A percentile compares a stretch with the other conserved stretches of the same genome.
Conservation (phyloP, 148 eudicot genomes). For the Cornus kousa region DNA sequence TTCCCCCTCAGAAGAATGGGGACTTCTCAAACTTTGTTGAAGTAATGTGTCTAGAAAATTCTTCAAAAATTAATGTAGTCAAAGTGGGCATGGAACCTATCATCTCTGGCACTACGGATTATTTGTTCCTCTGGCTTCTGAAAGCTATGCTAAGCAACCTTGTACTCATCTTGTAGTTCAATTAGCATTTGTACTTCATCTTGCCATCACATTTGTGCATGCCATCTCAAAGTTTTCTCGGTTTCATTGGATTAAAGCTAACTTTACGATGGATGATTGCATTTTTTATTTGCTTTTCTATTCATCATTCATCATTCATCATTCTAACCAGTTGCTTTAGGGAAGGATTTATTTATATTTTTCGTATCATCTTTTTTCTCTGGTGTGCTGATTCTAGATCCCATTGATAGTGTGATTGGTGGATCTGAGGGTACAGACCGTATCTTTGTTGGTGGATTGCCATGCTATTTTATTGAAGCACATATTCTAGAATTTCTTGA, state of each 20-base stretch:
- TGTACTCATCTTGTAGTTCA: neutral
- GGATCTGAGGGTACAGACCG: conserved; percentile 87
- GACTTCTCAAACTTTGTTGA: no score
- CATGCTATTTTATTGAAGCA: conserved; percentile 76
- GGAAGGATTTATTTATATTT: neutral
- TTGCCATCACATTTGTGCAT: neutral
- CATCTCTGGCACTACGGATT: neutral
- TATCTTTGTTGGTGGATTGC: conserved; percentile 87
- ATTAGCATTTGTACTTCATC: neutral
- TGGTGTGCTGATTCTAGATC: conserved; percentile 12
- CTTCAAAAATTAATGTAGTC: neutral
- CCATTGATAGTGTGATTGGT: conserved; percentile 46
- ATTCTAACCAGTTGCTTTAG: neutral
- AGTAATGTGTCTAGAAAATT: neutral
- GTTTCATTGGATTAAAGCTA: neutral
- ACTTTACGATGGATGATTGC: neutral
- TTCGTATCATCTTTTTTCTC: neutral
- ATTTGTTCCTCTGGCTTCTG: neutral
- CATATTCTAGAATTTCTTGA: conserved; percentile 82
- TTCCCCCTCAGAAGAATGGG: no score
- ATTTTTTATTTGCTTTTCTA: neutral
- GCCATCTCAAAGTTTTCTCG: neutral
- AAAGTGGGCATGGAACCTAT: neutral
- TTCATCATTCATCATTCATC: neutral
- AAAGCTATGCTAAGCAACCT: neutral